Percentiles rank a stretch among this genome's conserved stretches.
phyloP scores from a whole-genome alignment of 768 basidiomycete species.

The Erythrobasidium yunnanense region DNA sequence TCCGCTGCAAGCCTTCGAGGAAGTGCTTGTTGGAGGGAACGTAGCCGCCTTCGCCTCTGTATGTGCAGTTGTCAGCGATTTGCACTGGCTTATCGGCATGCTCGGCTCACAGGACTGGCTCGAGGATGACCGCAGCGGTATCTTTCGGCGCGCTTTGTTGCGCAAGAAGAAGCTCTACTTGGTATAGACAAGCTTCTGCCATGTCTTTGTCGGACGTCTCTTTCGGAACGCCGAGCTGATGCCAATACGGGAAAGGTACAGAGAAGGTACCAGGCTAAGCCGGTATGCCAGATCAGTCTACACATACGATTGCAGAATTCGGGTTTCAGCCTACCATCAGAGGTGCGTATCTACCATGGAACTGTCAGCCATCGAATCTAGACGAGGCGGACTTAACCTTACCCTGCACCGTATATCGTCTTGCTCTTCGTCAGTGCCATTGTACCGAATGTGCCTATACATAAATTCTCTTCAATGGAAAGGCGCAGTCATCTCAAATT shows the following conservation, averaged over 20 bases:
- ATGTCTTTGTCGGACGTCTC: constrained; percentile 43
- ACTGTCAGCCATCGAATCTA: not conserved
- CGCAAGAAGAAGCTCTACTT: constrained; percentile 63
- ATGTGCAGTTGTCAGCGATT: not conserved
- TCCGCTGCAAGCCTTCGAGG: constrained; percentile 61
- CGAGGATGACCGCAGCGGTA: constrained; percentile 85
- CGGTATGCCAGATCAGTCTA: too few relatives aligned
- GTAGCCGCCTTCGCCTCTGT: constrained; percentile 57
- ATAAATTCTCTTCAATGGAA: constrained; percentile 40
- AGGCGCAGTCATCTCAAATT: not conserved
- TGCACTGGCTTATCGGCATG: not conserved
- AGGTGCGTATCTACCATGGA: constrained; percentile 52
- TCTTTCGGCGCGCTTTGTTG: constrained; percentile 76
- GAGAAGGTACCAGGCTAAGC: constrained; percentile 68
- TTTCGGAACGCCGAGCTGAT: constrained; percentile 41
- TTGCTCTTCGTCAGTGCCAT: constrained; percentile 92
- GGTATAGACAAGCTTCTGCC: constrained; percentile 48
- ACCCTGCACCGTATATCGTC: constrained; percentile 61
- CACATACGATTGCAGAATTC: too few relatives aligned
- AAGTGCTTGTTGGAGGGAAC: constrained; percentile 73
- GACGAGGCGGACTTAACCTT: not conserved
- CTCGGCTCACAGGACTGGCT: constrained; percentile 77
- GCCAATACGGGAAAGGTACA: constrained; percentile 86
- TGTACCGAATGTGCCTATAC: constrained; percentile 59
- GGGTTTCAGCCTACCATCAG: constrained; percentile 64